Evolutionary conservation across 495 filamentous ascomycete genomes (phyloP).

Genomic region (Tuber microsphaerosporum): DNA sequence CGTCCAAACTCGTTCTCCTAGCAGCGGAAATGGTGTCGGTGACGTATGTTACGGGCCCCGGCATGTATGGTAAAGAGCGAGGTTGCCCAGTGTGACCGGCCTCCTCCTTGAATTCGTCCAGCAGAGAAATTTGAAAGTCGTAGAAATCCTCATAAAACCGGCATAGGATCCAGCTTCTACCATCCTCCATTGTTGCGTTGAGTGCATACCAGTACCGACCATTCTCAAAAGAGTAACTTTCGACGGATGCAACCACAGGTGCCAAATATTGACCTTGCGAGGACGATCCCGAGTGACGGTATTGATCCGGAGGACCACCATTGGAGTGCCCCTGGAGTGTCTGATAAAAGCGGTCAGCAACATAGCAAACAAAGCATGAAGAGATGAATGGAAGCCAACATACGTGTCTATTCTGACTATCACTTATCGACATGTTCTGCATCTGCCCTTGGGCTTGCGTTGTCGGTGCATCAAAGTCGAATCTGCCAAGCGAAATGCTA

Average conservation of each 20-base stretch:
- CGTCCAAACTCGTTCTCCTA: constrained; percentile 80
- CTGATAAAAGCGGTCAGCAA: constrained; percentile 23
- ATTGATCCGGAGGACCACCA: constrained; percentile 21
- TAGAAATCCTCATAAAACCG: constrained; percentile 98
- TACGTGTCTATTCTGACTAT: constrained; percentile 38
- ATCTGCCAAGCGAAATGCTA: constrained; percentile 89
- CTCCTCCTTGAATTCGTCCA: constrained; percentile 89
- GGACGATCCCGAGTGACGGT: constrained; percentile 41
- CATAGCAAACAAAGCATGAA: background rate
- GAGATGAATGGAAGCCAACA: constrained; percentile 10
- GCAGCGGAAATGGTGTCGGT: constrained; percentile 95
- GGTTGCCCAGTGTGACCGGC: constrained; percentile 74
- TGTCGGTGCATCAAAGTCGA: constrained; percentile 51
- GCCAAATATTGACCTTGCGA: constrained; percentile 48
- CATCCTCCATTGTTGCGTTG: constrained; percentile 84
- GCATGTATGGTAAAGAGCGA: constrained; percentile 93
- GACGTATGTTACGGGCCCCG: constrained; percentile 93
- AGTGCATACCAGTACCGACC: constrained; percentile 99
- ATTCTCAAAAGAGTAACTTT: constrained; percentile 90
- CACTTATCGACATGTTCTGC: constrained; percentile 29
- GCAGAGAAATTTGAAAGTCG: constrained; percentile 91
- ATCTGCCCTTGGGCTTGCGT: constrained; percentile 12
- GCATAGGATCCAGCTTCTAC: constrained; percentile 82
- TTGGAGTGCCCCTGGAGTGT: constrained; percentile 27
- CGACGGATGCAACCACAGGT: constrained; percentile 73